Evolutionary conservation across 1,284 basidiomycete genomes (phyloP).

Genomic region (Anthracocystis setariae): DNA sequence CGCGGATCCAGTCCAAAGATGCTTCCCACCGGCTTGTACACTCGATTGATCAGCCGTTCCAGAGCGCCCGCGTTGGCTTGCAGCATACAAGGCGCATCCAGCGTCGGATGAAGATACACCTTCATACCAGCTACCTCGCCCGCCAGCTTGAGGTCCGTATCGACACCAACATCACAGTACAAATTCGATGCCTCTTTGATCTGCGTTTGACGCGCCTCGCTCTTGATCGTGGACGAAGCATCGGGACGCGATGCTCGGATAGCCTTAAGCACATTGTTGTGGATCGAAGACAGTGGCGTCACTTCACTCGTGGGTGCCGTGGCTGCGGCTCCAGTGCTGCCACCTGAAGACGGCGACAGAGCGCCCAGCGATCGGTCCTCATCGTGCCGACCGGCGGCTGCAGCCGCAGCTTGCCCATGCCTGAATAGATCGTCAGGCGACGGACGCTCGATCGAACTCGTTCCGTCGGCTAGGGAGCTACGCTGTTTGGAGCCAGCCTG

Average conservation of each 20-base stretch:
- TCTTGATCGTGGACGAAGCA: constrained; percentile 64
- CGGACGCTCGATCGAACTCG: constrained; percentile 55
- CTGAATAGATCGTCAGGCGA: constrained; percentile 10
- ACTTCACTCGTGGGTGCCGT: constrained; percentile 51
- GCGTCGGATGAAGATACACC: constrained; percentile 66
- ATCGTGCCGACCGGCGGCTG: constrained; percentile 34
- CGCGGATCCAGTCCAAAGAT: constrained; percentile 70
- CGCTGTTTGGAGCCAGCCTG: constrained; percentile 27
- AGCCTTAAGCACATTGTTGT: constrained; percentile 65
- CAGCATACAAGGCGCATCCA: constrained; percentile 58
- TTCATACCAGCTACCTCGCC: constrained; percentile 67
- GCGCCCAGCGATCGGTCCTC: constrained; percentile 32
- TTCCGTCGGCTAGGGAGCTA: constrained; percentile 58
- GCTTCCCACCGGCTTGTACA: constrained; percentile 66
- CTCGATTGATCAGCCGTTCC: constrained; percentile 61
- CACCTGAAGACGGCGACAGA: constrained; percentile 1
- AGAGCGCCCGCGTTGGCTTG: constrained; percentile 62
- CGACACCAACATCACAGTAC: constrained; percentile 69
- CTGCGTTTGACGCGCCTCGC: constrained; percentile 61
- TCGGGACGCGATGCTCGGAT: constrained; percentile 68
- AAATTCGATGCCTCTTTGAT: constrained; percentile 68
- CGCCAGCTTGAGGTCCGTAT: constrained; percentile 67
- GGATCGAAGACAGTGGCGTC: constrained; percentile 66
- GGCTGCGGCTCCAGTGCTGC: constrained; percentile 18
- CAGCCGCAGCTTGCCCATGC: constrained; percentile 14